phyloP scores from a whole-genome alignment of 192 early-diverging fungal species.

The Umbelopsis ramanniana region DNA sequence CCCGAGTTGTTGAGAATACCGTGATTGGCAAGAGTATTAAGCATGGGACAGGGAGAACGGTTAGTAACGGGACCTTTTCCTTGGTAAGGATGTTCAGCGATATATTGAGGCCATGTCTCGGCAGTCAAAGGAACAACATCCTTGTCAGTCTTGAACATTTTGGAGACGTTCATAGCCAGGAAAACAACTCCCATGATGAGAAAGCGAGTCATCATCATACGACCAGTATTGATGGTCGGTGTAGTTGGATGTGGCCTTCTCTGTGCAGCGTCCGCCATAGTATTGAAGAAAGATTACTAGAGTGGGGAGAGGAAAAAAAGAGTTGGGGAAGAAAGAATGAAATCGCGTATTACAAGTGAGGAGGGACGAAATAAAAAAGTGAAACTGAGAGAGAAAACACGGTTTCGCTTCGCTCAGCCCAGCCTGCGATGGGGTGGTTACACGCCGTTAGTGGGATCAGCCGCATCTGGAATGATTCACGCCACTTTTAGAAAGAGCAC shows the following conservation, averaged over 20 bases:
- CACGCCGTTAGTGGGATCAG: constrained; percentile 11
- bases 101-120: constrained; percentile 6
- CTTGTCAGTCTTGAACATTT: neutral
- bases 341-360: neutral
- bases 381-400: too few relatives aligned
- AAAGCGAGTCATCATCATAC: constrained; percentile 8
- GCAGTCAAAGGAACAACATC: neutral
- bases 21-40: constrained; percentile 33
- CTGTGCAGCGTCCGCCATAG: neutral
- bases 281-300: neutral
- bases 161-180: neutral
- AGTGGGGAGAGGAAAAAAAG: neutral
- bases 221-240: neutral
- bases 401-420: neutral
- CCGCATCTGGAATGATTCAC: constrained; percentile 6
- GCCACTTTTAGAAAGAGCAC: neutral
- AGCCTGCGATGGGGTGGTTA: constrained; percentile 1
- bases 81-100: constrained; percentile 25
- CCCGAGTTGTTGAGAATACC: constrained; percentile 28
- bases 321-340: neutral
- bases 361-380: neutral
- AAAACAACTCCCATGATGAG: neutral
- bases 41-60: constrained; percentile 30
- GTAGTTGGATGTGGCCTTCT: neutral
- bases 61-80: neutral